phyloP scores from a whole-genome alignment of 257 asterid species.

The Solanum paucissectum region DNA sequence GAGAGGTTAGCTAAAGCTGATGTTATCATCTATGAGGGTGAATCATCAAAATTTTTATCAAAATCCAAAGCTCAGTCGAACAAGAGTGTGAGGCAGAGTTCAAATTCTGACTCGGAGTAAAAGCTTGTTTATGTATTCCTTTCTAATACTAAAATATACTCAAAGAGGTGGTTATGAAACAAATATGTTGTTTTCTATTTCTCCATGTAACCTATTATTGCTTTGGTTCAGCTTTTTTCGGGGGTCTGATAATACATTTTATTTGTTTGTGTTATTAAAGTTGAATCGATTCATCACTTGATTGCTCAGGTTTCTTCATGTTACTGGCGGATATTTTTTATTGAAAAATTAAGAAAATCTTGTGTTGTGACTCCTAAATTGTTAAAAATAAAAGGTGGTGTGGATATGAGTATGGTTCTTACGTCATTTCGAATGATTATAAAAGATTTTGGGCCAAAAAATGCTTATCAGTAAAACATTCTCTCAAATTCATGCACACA shows the following conservation, averaged over 20 bases:
- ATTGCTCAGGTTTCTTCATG: neutral
- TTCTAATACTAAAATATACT: neutral
- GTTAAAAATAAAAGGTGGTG: neutral
- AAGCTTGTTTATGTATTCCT: neutral
- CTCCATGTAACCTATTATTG: neutral
- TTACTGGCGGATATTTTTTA: neutral
- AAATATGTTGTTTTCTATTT: neutral
- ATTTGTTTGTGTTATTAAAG: neutral
- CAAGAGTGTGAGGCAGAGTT: slow-evolving; percentile 60
- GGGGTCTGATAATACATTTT: neutral
- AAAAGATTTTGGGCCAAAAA: neutral
- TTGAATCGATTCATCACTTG: neutral
- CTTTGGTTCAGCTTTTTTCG: neutral
- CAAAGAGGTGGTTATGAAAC: no score
- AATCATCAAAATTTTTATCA: slow-evolving; percentile 44
- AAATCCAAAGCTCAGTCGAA: slow-evolving; percentile 47
- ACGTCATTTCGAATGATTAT: neutral
- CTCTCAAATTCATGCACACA: no score
- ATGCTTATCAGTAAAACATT: neutral
- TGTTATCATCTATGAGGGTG: slow-evolving; percentile 66
- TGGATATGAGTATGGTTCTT: no score
- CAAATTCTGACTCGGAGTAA: slow-evolving; percentile 56
- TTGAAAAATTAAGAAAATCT: no score
- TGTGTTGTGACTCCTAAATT: neutral
- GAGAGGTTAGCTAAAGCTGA: slow-evolving; percentile 80